A percentile compares a stretch with the other conserved stretches of the same genome.
Conservation (phyloP, 139 green algal species). For the Volvox reticuliferus region DNA sequence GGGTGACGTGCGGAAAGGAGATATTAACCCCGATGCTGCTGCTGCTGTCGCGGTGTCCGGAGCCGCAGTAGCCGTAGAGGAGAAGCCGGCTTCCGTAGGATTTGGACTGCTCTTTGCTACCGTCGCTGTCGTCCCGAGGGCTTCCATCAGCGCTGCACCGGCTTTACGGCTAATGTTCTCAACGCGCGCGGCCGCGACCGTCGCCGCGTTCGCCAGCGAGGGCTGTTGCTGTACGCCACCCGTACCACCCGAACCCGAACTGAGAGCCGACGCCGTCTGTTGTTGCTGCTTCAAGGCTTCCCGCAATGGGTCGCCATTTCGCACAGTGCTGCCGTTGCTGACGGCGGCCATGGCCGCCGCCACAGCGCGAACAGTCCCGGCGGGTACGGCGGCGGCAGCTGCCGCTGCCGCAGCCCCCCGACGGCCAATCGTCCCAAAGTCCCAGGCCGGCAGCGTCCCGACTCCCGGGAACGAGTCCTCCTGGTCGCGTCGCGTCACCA, state of each 20-base stretch:
- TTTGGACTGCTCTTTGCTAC: too few species aligned
- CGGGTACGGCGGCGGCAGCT: not conserved
- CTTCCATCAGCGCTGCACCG: constrained; percentile 43
- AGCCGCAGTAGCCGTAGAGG: too few species aligned
- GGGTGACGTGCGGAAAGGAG: too few species aligned
- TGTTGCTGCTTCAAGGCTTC: constrained; percentile 8
- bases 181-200: not conserved
- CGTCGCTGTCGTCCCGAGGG: not conserved
- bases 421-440: constrained; percentile 61
- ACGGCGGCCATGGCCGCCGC: not conserved
- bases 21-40: not conserved
- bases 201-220: not conserved
- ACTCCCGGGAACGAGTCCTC: not conserved
- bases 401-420: not conserved
- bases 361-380: not conserved
- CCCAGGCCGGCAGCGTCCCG: constrained; percentile 63
- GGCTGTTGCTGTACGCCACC: not conserved
- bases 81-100: too few species aligned
- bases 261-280: not conserved
- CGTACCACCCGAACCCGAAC: too few species aligned
- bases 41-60: not conserved
- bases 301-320: constrained; percentile 8
- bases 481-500: constrained; percentile 28
- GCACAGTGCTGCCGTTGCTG: not conserved
- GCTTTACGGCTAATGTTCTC: not conserved